A percentile compares a stretch with the other conserved stretches of the same genome.
phyloP scores from a whole-genome alignment of 2,329 filamentous ascomycete species.

The Diaporthe capsici region DNA sequence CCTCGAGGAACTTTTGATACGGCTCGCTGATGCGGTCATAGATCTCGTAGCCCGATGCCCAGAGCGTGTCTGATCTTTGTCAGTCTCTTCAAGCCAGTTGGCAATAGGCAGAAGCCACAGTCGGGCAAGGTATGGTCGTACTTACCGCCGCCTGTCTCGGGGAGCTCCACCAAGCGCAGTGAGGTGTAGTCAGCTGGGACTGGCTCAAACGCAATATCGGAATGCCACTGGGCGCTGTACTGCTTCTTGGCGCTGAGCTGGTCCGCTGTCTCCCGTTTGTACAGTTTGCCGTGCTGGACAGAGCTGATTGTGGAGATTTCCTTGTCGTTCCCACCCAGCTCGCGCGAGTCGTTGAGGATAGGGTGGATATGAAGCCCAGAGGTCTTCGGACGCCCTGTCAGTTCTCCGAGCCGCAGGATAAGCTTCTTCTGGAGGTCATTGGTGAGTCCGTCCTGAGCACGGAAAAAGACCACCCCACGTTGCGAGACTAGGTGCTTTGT shows the following conservation, averaged over 20 bases:
- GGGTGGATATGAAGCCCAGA: conserved; percentile 74
- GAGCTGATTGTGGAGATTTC: conserved; percentile 74
- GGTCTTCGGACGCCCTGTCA: conserved; percentile 69
- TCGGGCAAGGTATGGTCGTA: not conserved
- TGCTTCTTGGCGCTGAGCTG: conserved; percentile 52
- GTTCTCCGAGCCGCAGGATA: conserved; percentile 69
- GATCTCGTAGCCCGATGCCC: conserved; percentile 61
- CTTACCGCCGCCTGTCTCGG: conserved; percentile 54
- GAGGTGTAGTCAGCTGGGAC: conserved; percentile 68
- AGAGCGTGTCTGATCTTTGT: conserved; percentile 56
- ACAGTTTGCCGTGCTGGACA: conserved; percentile 59
- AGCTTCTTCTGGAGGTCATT: conserved; percentile 73
- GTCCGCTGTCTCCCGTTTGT: conserved; percentile 44
- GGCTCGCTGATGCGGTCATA: conserved; percentile 64
- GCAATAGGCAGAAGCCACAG: not conserved
- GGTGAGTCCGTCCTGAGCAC: conserved; percentile 69
- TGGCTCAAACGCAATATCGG: conserved; percentile 68
- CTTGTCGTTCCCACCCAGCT: conserved; percentile 65
- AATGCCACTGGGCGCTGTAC: conserved; percentile 61
- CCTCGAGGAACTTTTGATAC: conserved; percentile 63
- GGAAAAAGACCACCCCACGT: conserved; percentile 76
- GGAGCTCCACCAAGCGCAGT: conserved; percentile 63
- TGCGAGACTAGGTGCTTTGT: conserved; percentile 63
- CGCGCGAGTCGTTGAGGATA: conserved; percentile 66
- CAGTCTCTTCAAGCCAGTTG: not conserved